Percentiles rank a stretch among this genome's conserved stretches.
Conservation (phyloP, 2,329 filamentous ascomycete genomes). For the Atkinsonella texensis region DNA sequence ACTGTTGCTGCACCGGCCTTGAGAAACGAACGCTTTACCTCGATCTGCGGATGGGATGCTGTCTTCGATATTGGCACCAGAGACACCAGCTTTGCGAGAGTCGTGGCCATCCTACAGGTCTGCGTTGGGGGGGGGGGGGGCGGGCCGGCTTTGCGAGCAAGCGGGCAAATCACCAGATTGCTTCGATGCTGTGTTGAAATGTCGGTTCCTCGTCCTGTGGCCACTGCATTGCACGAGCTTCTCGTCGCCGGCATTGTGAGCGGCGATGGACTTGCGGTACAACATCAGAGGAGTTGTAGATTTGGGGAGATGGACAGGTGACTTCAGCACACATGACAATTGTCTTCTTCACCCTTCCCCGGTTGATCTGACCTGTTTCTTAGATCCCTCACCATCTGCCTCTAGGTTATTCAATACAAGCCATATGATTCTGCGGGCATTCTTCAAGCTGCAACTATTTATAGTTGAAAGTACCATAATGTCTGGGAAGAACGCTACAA, state of each 20-base stretch:
- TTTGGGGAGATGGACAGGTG: too few relatives aligned
- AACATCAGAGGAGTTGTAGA: too few relatives aligned
- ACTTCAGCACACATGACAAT: too few relatives aligned
- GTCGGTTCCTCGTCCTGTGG: constrained; percentile 40
- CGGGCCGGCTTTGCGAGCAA: constrained; percentile 26
- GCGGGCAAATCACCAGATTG: constrained; percentile 31
- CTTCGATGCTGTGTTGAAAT: constrained; percentile 36
- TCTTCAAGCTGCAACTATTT: too few relatives aligned
- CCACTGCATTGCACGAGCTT: constrained; percentile 30
- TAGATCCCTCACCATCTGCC: too few relatives aligned
- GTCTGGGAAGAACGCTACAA: too few relatives aligned
- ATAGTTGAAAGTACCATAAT: too few relatives aligned
- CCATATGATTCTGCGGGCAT: too few relatives aligned
- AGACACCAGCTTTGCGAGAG: constrained; percentile 40
- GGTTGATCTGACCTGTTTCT: too few relatives aligned
- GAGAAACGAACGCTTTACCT: constrained; percentile 39
- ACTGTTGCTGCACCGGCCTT: constrained; percentile 45
- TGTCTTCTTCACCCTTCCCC: too few relatives aligned
- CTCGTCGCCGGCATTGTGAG: constrained; percentile 23
- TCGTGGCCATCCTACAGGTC: constrained; percentile 54
- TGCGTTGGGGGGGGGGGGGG: constrained; percentile 42
- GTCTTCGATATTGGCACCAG: constrained; percentile 50
- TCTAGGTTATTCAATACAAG: too few relatives aligned
- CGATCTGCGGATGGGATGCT: constrained; percentile 26
- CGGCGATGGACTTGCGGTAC: constrained; percentile 32